Base-by-base conservation (phyloP, 108 stramenopile species). In the Chaetoceros muelleri region DNA sequence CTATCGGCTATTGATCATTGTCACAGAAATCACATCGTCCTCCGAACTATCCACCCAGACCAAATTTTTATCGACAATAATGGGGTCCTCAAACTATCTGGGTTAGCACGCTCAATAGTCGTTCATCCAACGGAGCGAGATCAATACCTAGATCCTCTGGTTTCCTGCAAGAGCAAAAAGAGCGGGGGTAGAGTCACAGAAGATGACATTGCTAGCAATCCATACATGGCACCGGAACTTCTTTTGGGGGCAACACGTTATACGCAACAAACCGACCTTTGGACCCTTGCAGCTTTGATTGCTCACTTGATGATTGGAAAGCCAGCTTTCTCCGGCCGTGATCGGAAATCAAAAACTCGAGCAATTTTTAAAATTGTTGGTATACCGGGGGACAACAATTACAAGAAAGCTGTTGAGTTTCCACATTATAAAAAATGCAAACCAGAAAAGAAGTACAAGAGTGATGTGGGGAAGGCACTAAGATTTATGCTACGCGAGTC, bases 301-400 rank as follows among this genome's bases (percentile, higher is more conserved):
- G 83, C 85, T 2, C 74, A 87, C 55, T 61, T 91, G 28, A 70
- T 91, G 5, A 61, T 91, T 40, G 66, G 74, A 21, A 86, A 82
- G 53, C 81, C 85, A n/a, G 50, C 79, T n/a, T 91, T 83, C 59
- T 60, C 77, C 17, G 84, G 81, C 17, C 79, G 79, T 63, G 85
- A 85, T 58, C 65, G 82, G 30, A 58, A 74, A 51, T 70, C 81
- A 28, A 67, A 81, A 40, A 58, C 87, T 53, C 46, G 51, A 0
- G 60, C 79, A 24, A 74, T 79, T 22, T 87, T 80, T 71, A 91
- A 91, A 60, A 67, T 91, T 29, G 82, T 83, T 40, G 89, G 89
- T 0, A 74, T 67, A 5, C 89, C 89, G 7, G 44, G 68, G 19
- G 46, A 47, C 24, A 70, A 77, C n/a, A 85, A 87, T 60, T 87